A percentile compares a stretch with the other conserved stretches of the same genome.
phyloP scores from a whole-genome alignment of 2,329 filamentous ascomycete species.

The Kalaharituber pfeilii region DNA sequence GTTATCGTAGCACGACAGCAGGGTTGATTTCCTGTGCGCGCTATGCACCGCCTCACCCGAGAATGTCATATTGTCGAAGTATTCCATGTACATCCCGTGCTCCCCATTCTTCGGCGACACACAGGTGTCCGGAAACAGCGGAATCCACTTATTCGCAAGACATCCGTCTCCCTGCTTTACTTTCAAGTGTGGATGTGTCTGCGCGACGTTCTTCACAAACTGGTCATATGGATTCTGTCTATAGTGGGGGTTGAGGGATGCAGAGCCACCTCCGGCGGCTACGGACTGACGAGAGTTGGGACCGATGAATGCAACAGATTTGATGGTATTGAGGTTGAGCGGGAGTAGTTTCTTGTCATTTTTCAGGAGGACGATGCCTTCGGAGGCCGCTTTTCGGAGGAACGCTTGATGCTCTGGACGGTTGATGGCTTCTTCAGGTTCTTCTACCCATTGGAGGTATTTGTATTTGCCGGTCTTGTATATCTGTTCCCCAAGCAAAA shows the following conservation, averaged over 20 bases:
- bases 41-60: constrained; percentile 16
- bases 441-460: constrained; percentile 19
- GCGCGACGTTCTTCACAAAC: constrained; percentile 18
- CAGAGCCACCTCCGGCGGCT: constrained; percentile 22
- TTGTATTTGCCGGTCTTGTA: constrained; percentile 22
- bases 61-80: constrained; percentile 22
- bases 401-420: constrained; percentile 29
- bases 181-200: constrained; percentile 16
- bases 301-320: constrained; percentile 37
- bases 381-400: constrained; percentile 46
- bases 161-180: constrained; percentile 21
- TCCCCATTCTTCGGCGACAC: constrained; percentile 21
- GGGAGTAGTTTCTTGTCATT: constrained; percentile 50
- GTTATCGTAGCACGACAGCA: constrained; percentile 23
- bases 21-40: constrained; percentile 21
- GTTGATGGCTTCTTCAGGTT: constrained; percentile 20
- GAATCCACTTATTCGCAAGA: constrained; percentile 22
- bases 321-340: constrained; percentile 32
- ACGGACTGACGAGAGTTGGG: constrained; percentile 35
- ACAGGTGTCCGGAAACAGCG: constrained; percentile 22
- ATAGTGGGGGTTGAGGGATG: constrained; percentile 23
- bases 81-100: constrained; percentile 23
- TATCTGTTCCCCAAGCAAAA: constrained; percentile 14
- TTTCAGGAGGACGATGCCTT: constrained; percentile 56
- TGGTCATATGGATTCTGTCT: constrained; percentile 21